phyloP scores from a whole-genome alignment of 202 grass and related monocot genomes.

The Digitaria exilis region DNA sequence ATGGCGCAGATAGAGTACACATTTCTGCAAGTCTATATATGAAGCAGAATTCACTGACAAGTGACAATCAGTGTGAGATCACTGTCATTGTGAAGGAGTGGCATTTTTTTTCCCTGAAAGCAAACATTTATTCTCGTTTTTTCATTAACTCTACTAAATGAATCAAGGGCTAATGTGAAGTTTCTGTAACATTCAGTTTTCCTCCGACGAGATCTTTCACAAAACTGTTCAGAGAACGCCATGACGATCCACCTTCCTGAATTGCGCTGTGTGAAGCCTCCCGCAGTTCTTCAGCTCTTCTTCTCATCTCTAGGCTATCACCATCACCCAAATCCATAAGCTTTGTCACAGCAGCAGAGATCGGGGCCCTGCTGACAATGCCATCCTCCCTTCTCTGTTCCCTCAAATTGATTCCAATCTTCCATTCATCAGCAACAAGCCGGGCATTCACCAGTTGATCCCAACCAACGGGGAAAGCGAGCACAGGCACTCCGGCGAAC shows the following conservation, averaged over 20 bases:
- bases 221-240: constrained; percentile 5
- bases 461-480: constrained; percentile 57
- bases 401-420: constrained; percentile 52
- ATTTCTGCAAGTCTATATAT: no score
- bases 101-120: no score
- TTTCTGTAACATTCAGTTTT: constrained; percentile 16
- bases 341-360: constrained; percentile 35
- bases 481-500: constrained; percentile 57
- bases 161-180: neutral
- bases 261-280: constrained; percentile 10
- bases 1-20: no score
- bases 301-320: constrained; percentile 48
- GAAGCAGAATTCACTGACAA: no score
- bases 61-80: no score
- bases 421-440: constrained; percentile 62
- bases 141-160: no score
- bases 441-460: constrained; percentile 55
- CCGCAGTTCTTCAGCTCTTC: constrained; percentile 36
- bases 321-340: constrained; percentile 51
- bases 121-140: no score
- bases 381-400: constrained; percentile 33
- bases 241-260: constrained; percentile 20
- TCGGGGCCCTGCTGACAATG: constrained; percentile 31
- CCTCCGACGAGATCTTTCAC: neutral
- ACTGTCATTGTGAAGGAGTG: no score